phyloP scores from a whole-genome alignment of 177 flowering plant genomes.

The Vitis hybrid region DNA sequence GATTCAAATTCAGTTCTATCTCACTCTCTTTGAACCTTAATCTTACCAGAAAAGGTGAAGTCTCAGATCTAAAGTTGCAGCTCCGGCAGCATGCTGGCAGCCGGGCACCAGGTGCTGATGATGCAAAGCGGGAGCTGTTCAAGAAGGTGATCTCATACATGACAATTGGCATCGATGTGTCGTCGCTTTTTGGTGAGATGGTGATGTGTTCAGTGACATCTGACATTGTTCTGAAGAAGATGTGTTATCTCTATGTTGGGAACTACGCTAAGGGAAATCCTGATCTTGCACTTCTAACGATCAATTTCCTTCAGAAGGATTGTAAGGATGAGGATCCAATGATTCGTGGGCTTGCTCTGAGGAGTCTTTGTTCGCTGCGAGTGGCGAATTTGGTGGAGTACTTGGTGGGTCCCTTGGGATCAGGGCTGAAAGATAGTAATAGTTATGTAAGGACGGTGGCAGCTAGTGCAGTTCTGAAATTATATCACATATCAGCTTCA shows the following conservation, averaged over 20 bases:
- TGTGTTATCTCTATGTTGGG: constrained; percentile 96
- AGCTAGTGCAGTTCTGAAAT: constrained; percentile 75
- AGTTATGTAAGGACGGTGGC: constrained; percentile 91
- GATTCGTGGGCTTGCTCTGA: constrained; percentile 92
- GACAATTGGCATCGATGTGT: constrained; percentile 96
- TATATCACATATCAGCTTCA: constrained; percentile 82
- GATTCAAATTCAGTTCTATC: neutral
- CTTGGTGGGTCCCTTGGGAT: constrained; percentile 86
- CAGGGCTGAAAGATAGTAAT: constrained; percentile 83
- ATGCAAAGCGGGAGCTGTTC: constrained; percentile 85
- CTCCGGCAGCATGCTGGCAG: constrained; percentile 91
- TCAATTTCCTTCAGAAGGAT: constrained; percentile 94
- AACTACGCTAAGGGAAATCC: constrained; percentile 95
- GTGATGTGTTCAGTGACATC: constrained; percentile 98
- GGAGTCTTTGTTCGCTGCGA: constrained; percentile 85
- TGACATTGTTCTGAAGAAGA: constrained; percentile 93
- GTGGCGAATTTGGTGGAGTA: constrained; percentile 93
- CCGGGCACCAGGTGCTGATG: constrained; percentile 89
- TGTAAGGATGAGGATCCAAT: constrained; percentile 97
- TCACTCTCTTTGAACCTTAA: neutral
- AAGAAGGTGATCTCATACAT: constrained; percentile 96
- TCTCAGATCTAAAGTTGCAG: constrained; percentile 88
- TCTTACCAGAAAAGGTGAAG: constrained; percentile 81
- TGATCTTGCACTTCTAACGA: constrained; percentile 90
- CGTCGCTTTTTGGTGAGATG: constrained; percentile 96